phyloP scores from a whole-genome alignment of 2,329 filamentous ascomycete species.

The Neopestalotiopsis clavispora region DNA sequence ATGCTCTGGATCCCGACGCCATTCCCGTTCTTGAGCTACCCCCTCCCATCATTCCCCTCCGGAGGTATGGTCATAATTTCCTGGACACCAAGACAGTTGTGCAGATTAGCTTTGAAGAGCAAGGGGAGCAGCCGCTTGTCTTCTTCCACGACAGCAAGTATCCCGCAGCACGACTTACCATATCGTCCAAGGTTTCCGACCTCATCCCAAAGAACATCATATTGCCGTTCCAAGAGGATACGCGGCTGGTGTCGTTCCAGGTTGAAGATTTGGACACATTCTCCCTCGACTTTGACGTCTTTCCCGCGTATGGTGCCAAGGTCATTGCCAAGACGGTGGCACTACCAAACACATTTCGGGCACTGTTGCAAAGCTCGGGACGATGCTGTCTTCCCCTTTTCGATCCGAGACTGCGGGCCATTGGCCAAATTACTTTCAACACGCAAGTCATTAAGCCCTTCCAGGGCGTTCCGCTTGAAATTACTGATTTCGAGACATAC shows the following conservation, averaged over 20 bases:
- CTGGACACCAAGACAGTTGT: constrained; percentile 96
- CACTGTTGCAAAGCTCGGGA: constrained; percentile 75
- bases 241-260: constrained; percentile 91
- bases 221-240: constrained; percentile 94
- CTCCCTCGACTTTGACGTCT: constrained; percentile 95
- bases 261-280: constrained; percentile 93
- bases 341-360: constrained; percentile 83
- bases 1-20: constrained; percentile 75
- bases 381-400: constrained; percentile 88
- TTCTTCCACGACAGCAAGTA: constrained; percentile 99
- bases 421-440: constrained; percentile 92
- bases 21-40: constrained; percentile 92
- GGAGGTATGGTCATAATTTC: constrained; percentile 97
- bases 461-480: constrained; percentile 87
- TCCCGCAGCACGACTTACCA: constrained; percentile 90
- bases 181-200: constrained; percentile 95
- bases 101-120: constrained; percentile 85
- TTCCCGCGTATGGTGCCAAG: constrained; percentile 95
- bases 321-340: constrained; percentile 96
- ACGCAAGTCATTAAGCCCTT: constrained; percentile 98
- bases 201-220: constrained; percentile 96
- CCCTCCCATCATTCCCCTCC: constrained; percentile 92
- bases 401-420: constrained; percentile 86
- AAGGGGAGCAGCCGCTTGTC: constrained; percentile 76
- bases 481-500: constrained; percentile 97